Conservation (phyloP, 345 rosid species). For the Eucalyptus leucophloia region DNA sequence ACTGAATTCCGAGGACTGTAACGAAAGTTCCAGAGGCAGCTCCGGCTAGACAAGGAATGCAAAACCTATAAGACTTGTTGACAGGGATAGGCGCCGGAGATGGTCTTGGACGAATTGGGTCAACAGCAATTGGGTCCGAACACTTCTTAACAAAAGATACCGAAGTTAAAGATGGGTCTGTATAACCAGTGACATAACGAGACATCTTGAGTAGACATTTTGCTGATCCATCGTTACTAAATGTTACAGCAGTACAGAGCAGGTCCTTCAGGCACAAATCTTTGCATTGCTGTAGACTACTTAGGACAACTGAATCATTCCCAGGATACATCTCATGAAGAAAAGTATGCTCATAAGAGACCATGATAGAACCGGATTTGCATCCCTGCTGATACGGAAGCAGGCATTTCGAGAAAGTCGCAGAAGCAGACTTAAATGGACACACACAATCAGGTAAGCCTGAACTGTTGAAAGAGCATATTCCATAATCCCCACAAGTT, state of each 20-base stretch:
- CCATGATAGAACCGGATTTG: constrained; percentile 28
- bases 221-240: constrained; percentile 37
- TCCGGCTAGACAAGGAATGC: constrained; percentile 49
- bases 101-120: constrained; percentile 22
- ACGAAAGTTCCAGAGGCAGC: constrained; percentile 40
- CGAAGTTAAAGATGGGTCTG: constrained; percentile 46
- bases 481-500: constrained; percentile 53
- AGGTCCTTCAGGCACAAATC: constrained; percentile 26
- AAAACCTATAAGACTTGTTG: constrained; percentile 8
- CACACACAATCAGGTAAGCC: constrained; percentile 43
- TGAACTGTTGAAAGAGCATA: constrained; percentile 43
- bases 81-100: background rate
- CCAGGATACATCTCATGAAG: constrained; percentile 64
- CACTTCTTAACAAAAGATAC: constrained; percentile 62
- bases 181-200: constrained; percentile 50
- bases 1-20: constrained; percentile 34
- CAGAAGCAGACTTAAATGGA: constrained; percentile 16
- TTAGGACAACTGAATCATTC: constrained; percentile 17
- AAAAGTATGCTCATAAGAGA: constrained; percentile 27
- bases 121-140: constrained; percentile 48
- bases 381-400: constrained; percentile 27
- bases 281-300: constrained; percentile 45
- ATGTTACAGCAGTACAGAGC: constrained; percentile 56
- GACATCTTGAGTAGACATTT: constrained; percentile 37
- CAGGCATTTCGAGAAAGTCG: constrained; percentile 34